These are phyloP conservation scores for Ustilago nuda DNA, from an alignment of 1,284 basidiomycete species.

Conservation along the genomic window DNA sequence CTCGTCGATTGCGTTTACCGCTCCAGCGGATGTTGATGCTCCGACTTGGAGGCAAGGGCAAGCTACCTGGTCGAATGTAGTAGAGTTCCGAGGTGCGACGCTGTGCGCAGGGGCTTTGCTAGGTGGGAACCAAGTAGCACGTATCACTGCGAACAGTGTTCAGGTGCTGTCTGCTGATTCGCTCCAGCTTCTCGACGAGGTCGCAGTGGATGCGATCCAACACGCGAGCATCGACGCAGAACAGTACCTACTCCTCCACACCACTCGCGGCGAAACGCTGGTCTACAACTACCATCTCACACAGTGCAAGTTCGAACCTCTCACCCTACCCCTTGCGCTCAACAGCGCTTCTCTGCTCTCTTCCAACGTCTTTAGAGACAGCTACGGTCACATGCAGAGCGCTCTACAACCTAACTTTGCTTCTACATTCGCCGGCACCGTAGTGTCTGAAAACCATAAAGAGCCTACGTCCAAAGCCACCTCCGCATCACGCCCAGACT, in stretches of 20 bases:
- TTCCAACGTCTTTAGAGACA: constrained; percentile 37
- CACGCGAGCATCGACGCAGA: constrained; percentile 32
- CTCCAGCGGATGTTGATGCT: not conserved
- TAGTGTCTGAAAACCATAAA: not conserved
- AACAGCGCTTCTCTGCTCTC: constrained; percentile 8
- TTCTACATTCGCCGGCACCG: not conserved
- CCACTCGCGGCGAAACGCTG: constrained; percentile 19
- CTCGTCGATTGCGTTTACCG: constrained; percentile 20
- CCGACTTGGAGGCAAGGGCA: not conserved
- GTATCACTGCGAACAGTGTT: constrained; percentile 22
- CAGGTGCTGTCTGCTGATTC: constrained; percentile 28
- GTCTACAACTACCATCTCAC: constrained; percentile 15
- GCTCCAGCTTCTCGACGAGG: constrained; percentile 22
- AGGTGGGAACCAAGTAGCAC: constrained; percentile 13
- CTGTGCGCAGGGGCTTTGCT: constrained; percentile 22
- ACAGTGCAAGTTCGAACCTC: constrained; percentile 10
- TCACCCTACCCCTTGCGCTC: constrained; percentile 12
- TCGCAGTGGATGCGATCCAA: constrained; percentile 12
- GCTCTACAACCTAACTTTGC: constrained; percentile 4
- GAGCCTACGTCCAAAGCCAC: not conserved
- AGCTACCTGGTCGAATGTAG: constrained; percentile 9
- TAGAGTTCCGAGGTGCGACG: constrained; percentile 11
- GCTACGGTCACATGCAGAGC: constrained; percentile 9
- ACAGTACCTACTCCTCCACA: constrained; percentile 33
- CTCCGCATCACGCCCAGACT: not conserved